Evolutionary conservation across 23 red algal species (phyloP).

Genomic region (Agarophyton chilense): DNA sequence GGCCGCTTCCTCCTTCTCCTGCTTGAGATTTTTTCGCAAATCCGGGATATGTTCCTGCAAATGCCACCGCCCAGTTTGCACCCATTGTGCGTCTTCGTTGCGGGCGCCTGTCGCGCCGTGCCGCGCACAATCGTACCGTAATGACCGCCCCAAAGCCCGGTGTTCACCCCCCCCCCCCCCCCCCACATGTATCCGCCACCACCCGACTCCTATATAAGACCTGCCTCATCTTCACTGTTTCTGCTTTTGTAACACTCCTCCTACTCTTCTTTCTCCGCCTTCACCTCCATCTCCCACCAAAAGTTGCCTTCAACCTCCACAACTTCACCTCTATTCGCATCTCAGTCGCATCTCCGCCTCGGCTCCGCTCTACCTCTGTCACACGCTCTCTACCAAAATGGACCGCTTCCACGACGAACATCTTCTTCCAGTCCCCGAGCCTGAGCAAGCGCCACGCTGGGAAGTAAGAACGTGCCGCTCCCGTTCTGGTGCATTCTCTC

Average conservation of each 20-base stretch:
- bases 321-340: not conserved
- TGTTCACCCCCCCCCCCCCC: not conserved
- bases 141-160: not conserved
- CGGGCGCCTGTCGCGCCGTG: not conserved
- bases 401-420: constrained; percentile 22
- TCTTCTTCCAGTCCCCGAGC: constrained; percentile 19
- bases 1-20: not conserved
- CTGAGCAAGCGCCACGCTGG: not conserved
- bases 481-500: constrained; percentile 15
- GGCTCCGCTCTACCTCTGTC: not conserved
- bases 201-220: not conserved
- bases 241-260: not conserved
- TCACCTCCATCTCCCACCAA: too few relatives aligned
- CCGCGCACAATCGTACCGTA: not conserved
- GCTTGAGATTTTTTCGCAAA: not conserved
- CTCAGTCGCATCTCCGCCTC: not conserved
- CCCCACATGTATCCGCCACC: constrained; percentile 31
- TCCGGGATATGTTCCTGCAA: not conserved
- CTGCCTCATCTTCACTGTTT: not conserved
- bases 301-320: not conserved
- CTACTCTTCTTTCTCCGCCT: not conserved
- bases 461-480: constrained; percentile 26
- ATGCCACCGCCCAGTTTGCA: not conserved
- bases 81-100: not conserved
- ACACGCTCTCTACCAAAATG: not conserved